Conservation (phyloP, 2,329 filamentous ascomycete genomes). For the Moelleriella libera region DNA sequence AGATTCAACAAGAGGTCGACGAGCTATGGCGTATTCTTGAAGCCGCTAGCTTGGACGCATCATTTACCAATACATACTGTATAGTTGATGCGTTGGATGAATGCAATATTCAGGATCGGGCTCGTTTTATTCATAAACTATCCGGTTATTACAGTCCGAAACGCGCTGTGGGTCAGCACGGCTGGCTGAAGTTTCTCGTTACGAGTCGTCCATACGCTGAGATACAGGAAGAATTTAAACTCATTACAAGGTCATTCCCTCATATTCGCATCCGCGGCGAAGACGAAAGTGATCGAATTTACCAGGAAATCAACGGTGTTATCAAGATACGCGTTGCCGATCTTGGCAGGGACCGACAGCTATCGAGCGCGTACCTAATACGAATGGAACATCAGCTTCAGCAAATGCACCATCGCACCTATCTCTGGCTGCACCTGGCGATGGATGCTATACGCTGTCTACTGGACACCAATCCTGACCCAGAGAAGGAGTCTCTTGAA, state of each 20-base stretch:
- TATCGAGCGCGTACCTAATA: neutral
- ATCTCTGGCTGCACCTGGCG: neutral
- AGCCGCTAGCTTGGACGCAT: neutral
- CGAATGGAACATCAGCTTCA: neutral
- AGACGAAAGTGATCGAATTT: neutral
- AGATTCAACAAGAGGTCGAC: neutral
- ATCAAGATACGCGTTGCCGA: neutral
- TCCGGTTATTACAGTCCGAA: neutral
- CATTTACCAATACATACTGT: neutral
- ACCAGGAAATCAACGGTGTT: neutral
- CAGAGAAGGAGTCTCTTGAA: neutral
- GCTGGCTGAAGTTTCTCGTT: neutral
- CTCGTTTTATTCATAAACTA: neutral
- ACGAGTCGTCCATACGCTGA: neutral
- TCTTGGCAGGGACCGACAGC: neutral
- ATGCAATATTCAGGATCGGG: neutral
- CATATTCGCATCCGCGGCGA: neutral
- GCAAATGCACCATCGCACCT: neutral
- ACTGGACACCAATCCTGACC: neutral
- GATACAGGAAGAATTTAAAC: neutral
- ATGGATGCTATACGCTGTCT: neutral
- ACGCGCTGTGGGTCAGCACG: too few species aligned
- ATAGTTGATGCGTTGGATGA: neutral
- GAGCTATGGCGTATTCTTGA: neutral
- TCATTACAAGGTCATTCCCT: neutral